A percentile compares a stretch with the other conserved stretches of the same genome.
These are phyloP conservation scores for Dactylellina sp. DNA, from an alignment of 2,329 filamentous ascomycete genomes.

Conservation along the genomic window DNA sequence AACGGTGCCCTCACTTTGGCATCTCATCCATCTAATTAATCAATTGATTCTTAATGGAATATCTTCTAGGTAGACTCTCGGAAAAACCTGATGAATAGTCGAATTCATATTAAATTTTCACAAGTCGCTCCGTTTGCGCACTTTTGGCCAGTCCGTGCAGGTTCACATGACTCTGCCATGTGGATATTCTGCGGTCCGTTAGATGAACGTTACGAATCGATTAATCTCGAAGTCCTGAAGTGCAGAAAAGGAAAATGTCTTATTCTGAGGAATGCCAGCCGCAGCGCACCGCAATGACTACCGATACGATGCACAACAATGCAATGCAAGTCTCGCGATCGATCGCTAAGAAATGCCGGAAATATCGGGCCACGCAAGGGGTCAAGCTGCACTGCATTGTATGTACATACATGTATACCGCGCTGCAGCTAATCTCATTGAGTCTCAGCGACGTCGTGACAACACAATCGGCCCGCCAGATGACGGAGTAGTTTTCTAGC, in stretches of 20 bases:
- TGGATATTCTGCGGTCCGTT: not conserved
- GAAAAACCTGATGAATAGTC: too few relatives aligned
- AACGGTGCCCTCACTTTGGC: too few relatives aligned
- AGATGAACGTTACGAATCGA: not conserved
- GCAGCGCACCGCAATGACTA: not conserved
- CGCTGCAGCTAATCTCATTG: not conserved
- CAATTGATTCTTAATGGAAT: too few relatives aligned
- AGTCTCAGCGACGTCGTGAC: conserved; percentile 15
- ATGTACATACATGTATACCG: not conserved
- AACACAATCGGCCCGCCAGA: not conserved
- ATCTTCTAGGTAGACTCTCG: too few relatives aligned
- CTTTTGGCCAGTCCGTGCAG: too few relatives aligned
- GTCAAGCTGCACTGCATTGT: not conserved
- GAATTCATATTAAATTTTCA: too few relatives aligned
- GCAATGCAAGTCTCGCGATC: not conserved
- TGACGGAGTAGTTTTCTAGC: not conserved
- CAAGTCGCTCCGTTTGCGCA: too few relatives aligned
- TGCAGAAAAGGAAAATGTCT: not conserved
- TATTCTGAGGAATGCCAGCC: conserved; percentile 22
- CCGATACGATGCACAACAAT: too few relatives aligned
- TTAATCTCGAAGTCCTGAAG: not conserved
- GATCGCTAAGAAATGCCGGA: not conserved
- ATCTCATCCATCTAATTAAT: too few relatives aligned
- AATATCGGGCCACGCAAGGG: conserved; percentile 17
- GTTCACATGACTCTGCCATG: not conserved